Evolutionary conservation across 345 rosid genomes (phyloP), one percentile per base, ranked within the genome.

Genomic region (Citropsis articulata): DNA sequence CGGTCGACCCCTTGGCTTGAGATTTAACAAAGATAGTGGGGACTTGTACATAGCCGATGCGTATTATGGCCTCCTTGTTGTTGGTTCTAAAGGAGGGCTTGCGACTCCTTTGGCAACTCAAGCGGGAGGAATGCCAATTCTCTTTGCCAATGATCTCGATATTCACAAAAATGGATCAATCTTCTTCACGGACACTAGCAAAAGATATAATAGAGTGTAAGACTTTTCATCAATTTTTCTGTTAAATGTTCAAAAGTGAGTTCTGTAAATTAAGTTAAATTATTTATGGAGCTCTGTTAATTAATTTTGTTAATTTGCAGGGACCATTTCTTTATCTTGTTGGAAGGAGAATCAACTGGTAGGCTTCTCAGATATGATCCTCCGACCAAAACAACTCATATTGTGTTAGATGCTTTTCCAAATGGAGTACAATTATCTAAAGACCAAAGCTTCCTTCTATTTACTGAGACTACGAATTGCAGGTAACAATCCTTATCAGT

Each of bases 151-250:
- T 75, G 99, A 96, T 55, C 93, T 94, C 7, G 98, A 96, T 80
- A 82, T 94, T 65, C 98, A 92, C 83, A 80, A 69, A 8, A 96
- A 93, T 80, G 99, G 98, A 30, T 96, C 98, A 36, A 84, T 96
- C 83, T 94, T 92, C 87, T 96, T 96, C 85, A 96, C 98, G 0
- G 98, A 96, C 84, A 91, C 99, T 1, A 96, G 98, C 89, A 87
- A 81, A 79, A 90, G 97, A 93, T 90, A 94, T 76, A 91, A 92
- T 60, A 86, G 99, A 76, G 95, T 91, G 98, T 92, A 80, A 89
- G 93, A 72, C 13, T 35, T 4, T 18, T 33, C 4, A 38, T 63
- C 66, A 30, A 5, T 28, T 63, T n/a, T 63, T 42, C 1, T 45
- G 5, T 45, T 45, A 45, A 13, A 45, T 45, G 16, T 45, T 12